Evolutionary conservation across 768 basidiomycete species (phyloP).

Genomic region (Rossbeevera mucosa): DNA sequence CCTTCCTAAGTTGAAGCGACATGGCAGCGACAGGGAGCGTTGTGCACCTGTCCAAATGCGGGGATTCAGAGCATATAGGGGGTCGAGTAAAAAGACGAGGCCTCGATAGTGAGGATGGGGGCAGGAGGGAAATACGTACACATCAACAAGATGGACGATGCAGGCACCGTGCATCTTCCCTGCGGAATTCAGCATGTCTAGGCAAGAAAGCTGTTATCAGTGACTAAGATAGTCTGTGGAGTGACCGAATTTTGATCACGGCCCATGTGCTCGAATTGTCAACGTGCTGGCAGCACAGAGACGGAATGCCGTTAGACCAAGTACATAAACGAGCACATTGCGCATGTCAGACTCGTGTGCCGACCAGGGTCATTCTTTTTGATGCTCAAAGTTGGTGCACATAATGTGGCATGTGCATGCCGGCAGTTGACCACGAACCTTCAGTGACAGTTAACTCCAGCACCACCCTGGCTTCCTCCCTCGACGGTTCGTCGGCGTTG

Average conservation of each 20-base stretch:
- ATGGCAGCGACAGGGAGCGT: conserved; percentile 36
- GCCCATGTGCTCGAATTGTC: neutral
- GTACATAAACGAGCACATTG: neutral
- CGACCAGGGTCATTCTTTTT: neutral
- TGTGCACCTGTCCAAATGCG: conserved; percentile 34
- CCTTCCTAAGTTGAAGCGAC: conserved; percentile 31
- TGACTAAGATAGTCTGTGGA: neutral
- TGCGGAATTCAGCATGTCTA: conserved; percentile 42
- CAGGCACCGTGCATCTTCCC: conserved; percentile 42
- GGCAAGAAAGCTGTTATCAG: neutral
- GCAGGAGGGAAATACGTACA: conserved; percentile 27
- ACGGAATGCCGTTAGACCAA: neutral
- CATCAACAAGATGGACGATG: conserved; percentile 42
- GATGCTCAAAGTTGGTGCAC: neutral
- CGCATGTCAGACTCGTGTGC: neutral
- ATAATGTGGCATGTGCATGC: neutral
- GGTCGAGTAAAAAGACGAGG: neutral
- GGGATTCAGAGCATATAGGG: neutral
- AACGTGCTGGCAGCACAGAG: neutral
- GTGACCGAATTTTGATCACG: neutral
- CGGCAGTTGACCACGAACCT: conserved; percentile 32
- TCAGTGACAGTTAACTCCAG: conserved; percentile 41
- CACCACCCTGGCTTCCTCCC: conserved; percentile 36
- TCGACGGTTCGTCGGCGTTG: conserved; percentile 34
- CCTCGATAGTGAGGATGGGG: neutral